These are phyloP conservation scores for Colletotrichum sp. DNA, from an alignment of 2,329 filamentous ascomycete genomes.

Conservation along the genomic window DNA sequence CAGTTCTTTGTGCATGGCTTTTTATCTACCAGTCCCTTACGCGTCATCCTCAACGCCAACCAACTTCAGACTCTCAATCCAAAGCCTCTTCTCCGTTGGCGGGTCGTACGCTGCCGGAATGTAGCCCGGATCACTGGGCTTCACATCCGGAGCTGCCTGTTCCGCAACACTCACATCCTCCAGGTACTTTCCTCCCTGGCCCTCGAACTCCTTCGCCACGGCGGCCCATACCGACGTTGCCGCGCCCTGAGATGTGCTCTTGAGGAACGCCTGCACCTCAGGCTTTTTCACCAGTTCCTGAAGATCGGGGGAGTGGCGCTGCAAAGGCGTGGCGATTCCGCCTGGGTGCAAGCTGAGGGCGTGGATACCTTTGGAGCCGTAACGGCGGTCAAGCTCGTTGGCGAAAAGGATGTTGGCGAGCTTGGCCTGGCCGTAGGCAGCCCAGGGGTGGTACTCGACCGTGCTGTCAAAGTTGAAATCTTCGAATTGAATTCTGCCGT, in stretches of 20 bases:
- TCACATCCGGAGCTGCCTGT: neutral
- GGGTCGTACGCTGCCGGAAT: conserved; percentile 23
- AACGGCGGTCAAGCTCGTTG: conserved; percentile 55
- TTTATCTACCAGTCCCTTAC: neutral
- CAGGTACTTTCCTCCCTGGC: conserved; percentile 51
- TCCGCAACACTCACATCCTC: conserved; percentile 41
- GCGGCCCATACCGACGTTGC: conserved; percentile 52
- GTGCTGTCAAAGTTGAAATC: conserved; percentile 24
- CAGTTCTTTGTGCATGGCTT: neutral
- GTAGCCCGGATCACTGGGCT: conserved; percentile 17
- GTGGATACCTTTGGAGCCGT: conserved; percentile 31
- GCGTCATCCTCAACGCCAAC: conserved; percentile 14
- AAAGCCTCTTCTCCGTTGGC: conserved; percentile 7
- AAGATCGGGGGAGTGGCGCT: neutral
- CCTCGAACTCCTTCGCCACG: conserved; percentile 44
- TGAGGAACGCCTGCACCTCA: neutral
- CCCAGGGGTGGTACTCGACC: conserved; percentile 38
- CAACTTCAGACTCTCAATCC: conserved; percentile 15
- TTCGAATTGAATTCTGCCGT: conserved; percentile 31
- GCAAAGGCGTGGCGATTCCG: conserved; percentile 13
- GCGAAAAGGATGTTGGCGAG: conserved; percentile 56
- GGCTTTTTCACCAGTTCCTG: neutral
- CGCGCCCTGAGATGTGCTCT: conserved; percentile 44
- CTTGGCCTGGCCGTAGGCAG: conserved; percentile 54
- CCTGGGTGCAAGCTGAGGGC: conserved; percentile 25